phyloP scores from a whole-genome alignment of 768 basidiomycete species.

The Cystobasidium tubakii region DNA sequence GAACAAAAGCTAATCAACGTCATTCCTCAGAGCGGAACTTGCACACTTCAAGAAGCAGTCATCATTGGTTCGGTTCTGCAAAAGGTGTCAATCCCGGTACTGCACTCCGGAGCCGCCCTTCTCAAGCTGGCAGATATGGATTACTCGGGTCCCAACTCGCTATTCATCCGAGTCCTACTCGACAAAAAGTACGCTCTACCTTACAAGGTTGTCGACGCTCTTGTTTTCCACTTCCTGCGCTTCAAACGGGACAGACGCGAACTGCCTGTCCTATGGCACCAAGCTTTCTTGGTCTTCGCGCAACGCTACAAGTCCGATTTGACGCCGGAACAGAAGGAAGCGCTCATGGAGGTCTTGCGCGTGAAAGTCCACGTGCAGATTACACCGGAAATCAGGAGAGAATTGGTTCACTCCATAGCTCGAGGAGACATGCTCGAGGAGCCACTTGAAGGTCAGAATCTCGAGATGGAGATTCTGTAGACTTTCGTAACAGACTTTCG shows the following conservation, averaged over 20 bases:
- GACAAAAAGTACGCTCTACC: conserved; percentile 98
- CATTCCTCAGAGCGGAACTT: conserved; percentile 58
- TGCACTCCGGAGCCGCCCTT: conserved; percentile 91
- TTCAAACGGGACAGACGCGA: conserved; percentile 75
- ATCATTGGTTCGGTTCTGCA: conserved; percentile 86
- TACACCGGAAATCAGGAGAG: conserved; percentile 78
- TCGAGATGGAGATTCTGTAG: conserved; percentile 42
- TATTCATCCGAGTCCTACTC: conserved; percentile 91
- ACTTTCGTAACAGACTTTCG: neutral
- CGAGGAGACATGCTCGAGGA: conserved; percentile 71
- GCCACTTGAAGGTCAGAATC: conserved; percentile 56
- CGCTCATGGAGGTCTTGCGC: conserved; percentile 84
- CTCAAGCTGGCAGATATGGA: conserved; percentile 93
- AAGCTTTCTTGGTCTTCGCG: conserved; percentile 85
- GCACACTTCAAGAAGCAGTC: conserved; percentile 86
- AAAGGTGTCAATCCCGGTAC: conserved; percentile 86
- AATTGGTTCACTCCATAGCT: conserved; percentile 76
- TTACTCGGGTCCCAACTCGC: conserved; percentile 87
- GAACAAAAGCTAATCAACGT: neutral
- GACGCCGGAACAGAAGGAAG: conserved; percentile 95
- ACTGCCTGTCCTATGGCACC: conserved; percentile 97
- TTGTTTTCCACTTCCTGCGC: conserved; percentile 97
- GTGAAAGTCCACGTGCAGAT: conserved; percentile 81
- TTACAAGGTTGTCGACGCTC: conserved; percentile 92
- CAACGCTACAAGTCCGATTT: conserved; percentile 94